Base-by-base conservation (phyloP, 176 grass and related monocot species). In the Raddia distichophylla region DNA sequence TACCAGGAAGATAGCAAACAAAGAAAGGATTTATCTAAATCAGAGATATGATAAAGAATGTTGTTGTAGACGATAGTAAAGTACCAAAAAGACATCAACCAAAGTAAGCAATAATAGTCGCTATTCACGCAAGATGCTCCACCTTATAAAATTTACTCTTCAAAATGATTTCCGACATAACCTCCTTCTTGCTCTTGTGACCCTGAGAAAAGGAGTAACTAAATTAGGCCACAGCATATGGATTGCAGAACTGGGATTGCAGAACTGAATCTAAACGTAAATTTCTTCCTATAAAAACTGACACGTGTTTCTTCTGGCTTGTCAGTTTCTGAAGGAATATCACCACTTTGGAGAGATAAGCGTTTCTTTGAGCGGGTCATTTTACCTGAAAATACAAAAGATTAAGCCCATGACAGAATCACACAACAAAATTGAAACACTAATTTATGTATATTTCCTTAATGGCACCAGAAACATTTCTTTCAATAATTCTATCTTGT, bases 61-160 rank as follows among this genome's bases (percentile, higher is more conserved):
- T 52, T 62, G 51, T 50, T 83, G 70, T 54, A 80, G 10, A 13
- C 76, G 60, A 89, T 65, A 35, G 5, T 10, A 43, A 14, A 37
- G 20, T 56, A 60, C 9, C 14, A 77, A 43, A 89, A 55, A 55
- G 69, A 16, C 32, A 71, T 47, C 32, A 19, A 69, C 4, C 33
- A 27, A 56, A 61, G 46, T 47, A 61, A 27, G 14, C 27, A 17
- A 8, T n/a, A 63, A 67, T 22, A 14, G 18, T 12, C 37, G 13
- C 11, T 71, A 71, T 54, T 33, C 57, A 46, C 20, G 64, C 12
- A 58, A 18, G 22, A 76, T 40, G 19, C 51, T 83, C 65, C 19
- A 95, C 92, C 95, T 98, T 95, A 87, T 89, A 98, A 87, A 85
- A 98, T 95, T 98, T 98, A 86, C 95, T 98, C 82, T 98, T 95